A percentile compares a stretch with the other conserved stretches of the same genome.
phyloP scores from a whole-genome alignment of 768 basidiomycete species.

The Mrakia frigida region DNA sequence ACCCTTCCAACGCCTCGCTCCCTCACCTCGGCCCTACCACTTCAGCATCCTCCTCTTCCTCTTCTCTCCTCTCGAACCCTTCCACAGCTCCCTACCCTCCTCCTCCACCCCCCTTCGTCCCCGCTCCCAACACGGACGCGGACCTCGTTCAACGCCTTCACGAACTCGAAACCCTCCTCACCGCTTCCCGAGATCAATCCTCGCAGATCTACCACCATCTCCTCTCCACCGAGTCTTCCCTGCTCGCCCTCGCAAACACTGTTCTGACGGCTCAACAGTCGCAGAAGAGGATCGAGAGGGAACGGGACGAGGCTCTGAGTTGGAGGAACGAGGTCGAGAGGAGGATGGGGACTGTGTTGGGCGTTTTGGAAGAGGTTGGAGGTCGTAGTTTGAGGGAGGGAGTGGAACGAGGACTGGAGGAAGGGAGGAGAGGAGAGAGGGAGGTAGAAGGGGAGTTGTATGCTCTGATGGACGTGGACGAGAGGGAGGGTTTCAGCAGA shows the following conservation, averaged over 20 bases:
- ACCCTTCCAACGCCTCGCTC: not conserved
- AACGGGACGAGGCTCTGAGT: slow-evolving; percentile 6
- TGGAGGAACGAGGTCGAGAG: slow-evolving; percentile 6
- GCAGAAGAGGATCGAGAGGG: not conserved
- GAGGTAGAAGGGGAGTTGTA: slow-evolving; percentile 9
- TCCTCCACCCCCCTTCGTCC: slow-evolving; percentile 1
- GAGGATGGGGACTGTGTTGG: not conserved
- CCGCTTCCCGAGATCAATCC: slow-evolving; percentile 2
- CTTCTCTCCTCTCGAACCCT: not conserved
- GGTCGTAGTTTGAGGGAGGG: not conserved
- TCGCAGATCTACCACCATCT: slow-evolving; percentile 17
- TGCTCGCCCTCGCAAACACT: not conserved
- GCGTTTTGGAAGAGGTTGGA: slow-evolving; percentile 6
- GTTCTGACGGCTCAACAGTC: not conserved
- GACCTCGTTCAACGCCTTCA: not conserved
- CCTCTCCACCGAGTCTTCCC: not conserved
- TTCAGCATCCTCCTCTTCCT: not conserved
- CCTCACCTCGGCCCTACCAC: not conserved
- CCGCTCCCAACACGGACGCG: not conserved
- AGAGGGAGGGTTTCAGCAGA: not conserved
- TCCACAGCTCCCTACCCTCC: not conserved
- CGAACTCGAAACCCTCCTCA: slow-evolving; percentile 10
- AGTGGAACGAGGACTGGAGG: not conserved
- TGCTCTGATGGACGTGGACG: not conserved
- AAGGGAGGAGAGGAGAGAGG: not conserved